These are phyloP conservation scores for Euphorbia schlechtendalii DNA, from an alignment of 441 rosid genomes.

Conservation along the genomic window DNA sequence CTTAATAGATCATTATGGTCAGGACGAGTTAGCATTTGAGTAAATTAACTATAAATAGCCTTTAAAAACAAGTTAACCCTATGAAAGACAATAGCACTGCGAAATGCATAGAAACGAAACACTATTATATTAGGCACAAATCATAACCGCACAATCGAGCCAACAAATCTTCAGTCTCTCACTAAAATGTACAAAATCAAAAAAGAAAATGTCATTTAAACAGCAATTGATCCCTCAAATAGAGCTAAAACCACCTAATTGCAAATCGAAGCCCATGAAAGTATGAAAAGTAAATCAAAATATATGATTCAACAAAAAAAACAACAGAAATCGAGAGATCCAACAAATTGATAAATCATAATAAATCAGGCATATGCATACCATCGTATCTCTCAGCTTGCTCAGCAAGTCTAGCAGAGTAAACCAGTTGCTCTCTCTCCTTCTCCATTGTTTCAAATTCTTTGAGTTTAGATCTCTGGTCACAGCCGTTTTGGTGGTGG, in stretches of 20 bases:
- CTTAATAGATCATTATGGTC: background rate
- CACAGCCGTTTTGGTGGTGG: background rate
- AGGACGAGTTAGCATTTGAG: background rate
- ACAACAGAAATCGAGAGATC: conserved; percentile 1
- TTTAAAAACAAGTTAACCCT: background rate
- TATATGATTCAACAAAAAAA: background rate
- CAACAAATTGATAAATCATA: background rate
- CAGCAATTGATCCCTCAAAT: background rate
- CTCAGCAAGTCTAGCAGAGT: conserved; percentile 83
- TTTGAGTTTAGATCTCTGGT: background rate
- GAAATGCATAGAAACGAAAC: background rate
- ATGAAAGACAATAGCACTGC: background rate
- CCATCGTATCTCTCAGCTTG: conserved; percentile 91
- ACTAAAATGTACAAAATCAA: background rate
- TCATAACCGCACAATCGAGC: too few relatives aligned
- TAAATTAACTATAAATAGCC: background rate
- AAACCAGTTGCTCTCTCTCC: conserved; percentile 75
- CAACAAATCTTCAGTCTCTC: background rate
- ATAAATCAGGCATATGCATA: conserved; percentile 13
- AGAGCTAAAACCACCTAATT: background rate
- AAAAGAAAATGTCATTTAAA: background rate
- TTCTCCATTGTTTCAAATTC: conserved; percentile 38
- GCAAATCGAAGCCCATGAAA: background rate
- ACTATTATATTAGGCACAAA: background rate
- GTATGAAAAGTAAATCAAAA: background rate